A percentile compares a stretch with the other conserved stretches of the same genome.
phyloP scores from a whole-genome alignment of 768 basidiomycete species.

The Mycena albidolilacea region DNA sequence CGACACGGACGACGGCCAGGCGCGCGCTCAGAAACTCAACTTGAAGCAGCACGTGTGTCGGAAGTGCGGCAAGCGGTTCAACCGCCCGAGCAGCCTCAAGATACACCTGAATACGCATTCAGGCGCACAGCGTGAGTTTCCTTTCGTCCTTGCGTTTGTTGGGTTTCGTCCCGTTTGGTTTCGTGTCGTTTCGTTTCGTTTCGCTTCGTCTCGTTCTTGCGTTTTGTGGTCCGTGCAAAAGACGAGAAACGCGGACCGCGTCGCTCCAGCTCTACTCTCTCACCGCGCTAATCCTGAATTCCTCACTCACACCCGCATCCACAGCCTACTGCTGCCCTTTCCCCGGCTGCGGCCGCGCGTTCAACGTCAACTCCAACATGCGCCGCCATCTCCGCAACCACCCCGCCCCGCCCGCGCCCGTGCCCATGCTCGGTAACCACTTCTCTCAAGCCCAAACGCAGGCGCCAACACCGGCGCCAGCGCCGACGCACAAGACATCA shows the following conservation, averaged over 20 bases:
- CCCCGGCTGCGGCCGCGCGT: slow-evolving; percentile 81
- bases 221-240: not conserved
- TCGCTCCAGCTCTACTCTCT: not conserved
- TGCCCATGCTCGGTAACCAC: not conserved
- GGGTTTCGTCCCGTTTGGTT: not conserved
- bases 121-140: slow-evolving; percentile 72
- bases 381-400: slow-evolving; percentile 85
- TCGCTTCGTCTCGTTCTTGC: not conserved
- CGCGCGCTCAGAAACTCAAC: not conserved
- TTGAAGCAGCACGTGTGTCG: slow-evolving; percentile 63
- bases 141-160: no score
- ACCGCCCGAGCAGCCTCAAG: slow-evolving; percentile 75
- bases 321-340: slow-evolving; percentile 79
- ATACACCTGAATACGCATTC: slow-evolving; percentile 81
- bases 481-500: no score
- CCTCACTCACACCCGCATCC: slow-evolving; percentile 41
- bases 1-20: slow-evolving; percentile 44
- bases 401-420: not conserved
- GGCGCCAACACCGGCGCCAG: not conserved
- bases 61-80: slow-evolving; percentile 75
- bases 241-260: not conserved
- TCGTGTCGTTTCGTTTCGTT: not conserved
- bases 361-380: slow-evolving; percentile 92
- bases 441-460: not conserved
- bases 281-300: not conserved